Conservation (phyloP, 1,139 yeast genomes). For the Chernovozyma sophiae-reginae region DNA sequence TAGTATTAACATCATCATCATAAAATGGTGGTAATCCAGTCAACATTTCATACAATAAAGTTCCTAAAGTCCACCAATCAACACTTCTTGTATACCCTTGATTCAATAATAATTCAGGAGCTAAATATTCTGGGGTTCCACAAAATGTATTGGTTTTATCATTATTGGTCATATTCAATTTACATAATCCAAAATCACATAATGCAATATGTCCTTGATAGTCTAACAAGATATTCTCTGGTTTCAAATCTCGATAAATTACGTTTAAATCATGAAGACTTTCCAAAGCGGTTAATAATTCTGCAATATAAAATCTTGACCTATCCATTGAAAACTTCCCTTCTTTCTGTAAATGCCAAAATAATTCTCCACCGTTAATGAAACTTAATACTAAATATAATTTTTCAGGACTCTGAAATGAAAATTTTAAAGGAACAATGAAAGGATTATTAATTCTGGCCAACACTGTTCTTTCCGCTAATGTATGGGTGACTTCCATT, state of each 20-base stretch:
- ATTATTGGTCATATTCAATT: slow-evolving; percentile 83
- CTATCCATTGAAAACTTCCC: slow-evolving; percentile 87
- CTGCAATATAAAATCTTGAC: slow-evolving; percentile 91
- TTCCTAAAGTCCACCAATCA: slow-evolving; percentile 98
- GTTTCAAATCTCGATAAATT: slow-evolving; percentile 91
- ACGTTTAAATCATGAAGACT: slow-evolving; percentile 87
- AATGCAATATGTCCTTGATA: slow-evolving; percentile 96
- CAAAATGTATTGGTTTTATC: slow-evolving; percentile 93
- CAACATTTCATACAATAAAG: slow-evolving; percentile 88
- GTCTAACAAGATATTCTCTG: slow-evolving; percentile 89
- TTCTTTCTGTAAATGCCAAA: slow-evolving; percentile 89
- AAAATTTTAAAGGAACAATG: slow-evolving; percentile 93
- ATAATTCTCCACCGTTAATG: slow-evolving; percentile 95
- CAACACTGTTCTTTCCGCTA: slow-evolving; percentile 92
- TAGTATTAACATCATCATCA: slow-evolving; percentile 88
- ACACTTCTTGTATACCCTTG: slow-evolving; percentile 94
- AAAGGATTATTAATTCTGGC: slow-evolving; percentile 95
- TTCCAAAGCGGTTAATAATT: slow-evolving; percentile 86
- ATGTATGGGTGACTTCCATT: slow-evolving; percentile 92
- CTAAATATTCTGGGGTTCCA: slow-evolving; percentile 95
- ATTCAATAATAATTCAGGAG: slow-evolving; percentile 87
- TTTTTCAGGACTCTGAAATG: slow-evolving; percentile 95
- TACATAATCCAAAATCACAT: slow-evolving; percentile 96
- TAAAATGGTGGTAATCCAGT: slow-evolving; percentile 96
- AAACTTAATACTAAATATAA: slow-evolving; percentile 85